Evolutionary conservation across 139 green algal species (phyloP).

Genomic region (Edaphochlamys debaryana): DNA sequence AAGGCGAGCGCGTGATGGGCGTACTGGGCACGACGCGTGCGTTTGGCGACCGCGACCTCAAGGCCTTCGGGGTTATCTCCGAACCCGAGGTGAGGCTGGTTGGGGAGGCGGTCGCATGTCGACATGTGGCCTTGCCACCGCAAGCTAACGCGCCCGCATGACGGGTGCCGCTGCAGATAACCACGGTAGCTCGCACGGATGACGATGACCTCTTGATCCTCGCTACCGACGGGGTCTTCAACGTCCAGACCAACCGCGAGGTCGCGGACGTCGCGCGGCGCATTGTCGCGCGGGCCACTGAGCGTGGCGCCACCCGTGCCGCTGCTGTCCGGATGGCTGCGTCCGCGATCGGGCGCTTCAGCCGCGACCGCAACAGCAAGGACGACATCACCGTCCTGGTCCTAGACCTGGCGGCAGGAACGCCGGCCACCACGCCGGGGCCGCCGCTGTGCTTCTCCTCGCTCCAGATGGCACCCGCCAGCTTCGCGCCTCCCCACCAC

Average conservation of each 20-base stretch:
- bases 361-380: slow-evolving; percentile 28
- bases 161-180: too few relatives aligned
- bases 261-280: slow-evolving; percentile 10
- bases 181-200: not conserved
- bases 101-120: too few relatives aligned
- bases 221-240: slow-evolving; percentile 27
- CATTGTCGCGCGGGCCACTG: not conserved
- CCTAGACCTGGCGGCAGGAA: not conserved
- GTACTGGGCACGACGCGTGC: slow-evolving; percentile 73
- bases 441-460: too few relatives aligned
- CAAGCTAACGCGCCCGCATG: too few relatives aligned
- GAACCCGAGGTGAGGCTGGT: slow-evolving; percentile 51
- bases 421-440: not conserved
- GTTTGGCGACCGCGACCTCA: slow-evolving; percentile 73
- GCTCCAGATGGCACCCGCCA: too few relatives aligned
- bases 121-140: too few relatives aligned
- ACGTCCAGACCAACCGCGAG: slow-evolving; percentile 19
- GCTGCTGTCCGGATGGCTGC: slow-evolving; percentile 11
- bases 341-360: slow-evolving; percentile 28
- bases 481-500: too few relatives aligned
- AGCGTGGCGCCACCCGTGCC: not conserved
- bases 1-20: slow-evolving; percentile 67
- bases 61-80: slow-evolving; percentile 64
- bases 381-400: slow-evolving; percentile 26
- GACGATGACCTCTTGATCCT: slow-evolving; percentile 21